A percentile compares a stretch with the other conserved stretches of the same genome.
Conservation (phyloP, 306 rosid species). For the Parietaria judaica region DNA sequence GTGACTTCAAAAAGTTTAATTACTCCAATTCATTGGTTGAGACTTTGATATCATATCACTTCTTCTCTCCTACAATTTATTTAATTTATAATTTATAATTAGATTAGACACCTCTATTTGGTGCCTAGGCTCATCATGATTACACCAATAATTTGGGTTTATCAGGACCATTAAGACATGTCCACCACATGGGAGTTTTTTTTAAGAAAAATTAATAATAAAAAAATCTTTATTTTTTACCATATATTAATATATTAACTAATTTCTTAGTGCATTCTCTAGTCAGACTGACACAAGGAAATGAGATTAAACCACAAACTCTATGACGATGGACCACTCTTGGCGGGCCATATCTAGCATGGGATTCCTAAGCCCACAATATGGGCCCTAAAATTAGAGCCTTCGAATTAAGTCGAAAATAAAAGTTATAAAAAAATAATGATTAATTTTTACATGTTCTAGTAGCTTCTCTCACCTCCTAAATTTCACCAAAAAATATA, state of each 20-base stretch:
- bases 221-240: not conserved
- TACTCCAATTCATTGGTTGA: too few relatives aligned
- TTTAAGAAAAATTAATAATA: not conserved
- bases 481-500: too few relatives aligned
- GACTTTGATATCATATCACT: too few relatives aligned
- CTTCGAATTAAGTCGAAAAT: not conserved
- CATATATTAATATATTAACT: not conserved
- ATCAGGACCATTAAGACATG: not conserved
- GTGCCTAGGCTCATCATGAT: constrained; percentile 19
- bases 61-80: too few relatives aligned
- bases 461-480: too few relatives aligned
- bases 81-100: too few relatives aligned
- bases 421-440: not conserved
- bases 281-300: constrained; percentile 10
- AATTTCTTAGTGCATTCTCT: constrained; percentile 5
- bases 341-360: constrained; percentile 12
- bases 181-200: constrained; percentile 19
- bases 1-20: constrained; percentile 15
- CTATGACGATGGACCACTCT: not conserved
- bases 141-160: not conserved
- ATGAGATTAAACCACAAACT: not conserved
- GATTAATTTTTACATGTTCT: too few relatives aligned
- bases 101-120: not conserved
- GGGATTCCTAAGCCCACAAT: constrained; percentile 6
- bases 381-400: constrained; percentile 11